Conservation (phyloP, 306 rosid genomes). For the Urtica urens region DNA sequence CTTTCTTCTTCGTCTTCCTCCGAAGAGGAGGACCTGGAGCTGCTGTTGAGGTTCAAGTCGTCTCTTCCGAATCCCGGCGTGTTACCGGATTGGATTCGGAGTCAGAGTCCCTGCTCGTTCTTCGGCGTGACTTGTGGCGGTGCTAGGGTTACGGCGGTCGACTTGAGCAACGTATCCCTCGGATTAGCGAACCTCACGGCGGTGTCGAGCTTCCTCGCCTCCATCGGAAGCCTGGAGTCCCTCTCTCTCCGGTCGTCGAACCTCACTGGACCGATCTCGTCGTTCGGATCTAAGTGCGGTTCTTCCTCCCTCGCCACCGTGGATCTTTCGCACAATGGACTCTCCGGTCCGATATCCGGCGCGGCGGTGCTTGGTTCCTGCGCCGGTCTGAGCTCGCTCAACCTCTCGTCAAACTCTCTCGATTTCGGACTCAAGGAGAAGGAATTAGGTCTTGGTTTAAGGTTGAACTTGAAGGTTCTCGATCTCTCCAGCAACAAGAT, state of each 20-base stretch:
- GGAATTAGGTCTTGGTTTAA: conserved; percentile 6
- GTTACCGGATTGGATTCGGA: conserved; percentile 52
- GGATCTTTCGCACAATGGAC: conserved; percentile 62
- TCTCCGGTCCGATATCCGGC: conserved; percentile 40
- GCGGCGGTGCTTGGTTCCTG: conserved; percentile 37
- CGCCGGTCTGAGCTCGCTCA: conserved; percentile 37
- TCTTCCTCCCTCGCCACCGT: conserved; percentile 32
- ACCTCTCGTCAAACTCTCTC: conserved; percentile 46
- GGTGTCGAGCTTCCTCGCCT: conserved; percentile 31
- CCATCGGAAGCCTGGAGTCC: conserved; percentile 42
- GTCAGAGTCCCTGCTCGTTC: conserved; percentile 47
- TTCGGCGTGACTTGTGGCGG: conserved; percentile 48
- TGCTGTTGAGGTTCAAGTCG: conserved; percentile 55
- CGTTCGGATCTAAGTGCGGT: conserved; percentile 34
- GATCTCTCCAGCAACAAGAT: conserved; percentile 69
- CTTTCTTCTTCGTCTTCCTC: conserved; percentile 5
- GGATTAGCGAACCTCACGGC: conserved; percentile 42
- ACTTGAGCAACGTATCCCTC: conserved; percentile 36
- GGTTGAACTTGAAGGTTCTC: conserved; percentile 25
- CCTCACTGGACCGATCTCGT: conserved; percentile 47
- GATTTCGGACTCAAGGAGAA: conserved; percentile 20
- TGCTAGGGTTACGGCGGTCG: conserved; percentile 43
- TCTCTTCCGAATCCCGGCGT: conserved; percentile 37
- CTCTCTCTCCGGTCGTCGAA: conserved; percentile 33
- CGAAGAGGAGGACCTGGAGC: conserved; percentile 19